Percentiles rank a stretch among this genome's conserved stretches.
These are phyloP conservation scores for Bretschneidera sinensis DNA, from an alignment of 345 rosid species.

Conservation along the genomic window DNA sequence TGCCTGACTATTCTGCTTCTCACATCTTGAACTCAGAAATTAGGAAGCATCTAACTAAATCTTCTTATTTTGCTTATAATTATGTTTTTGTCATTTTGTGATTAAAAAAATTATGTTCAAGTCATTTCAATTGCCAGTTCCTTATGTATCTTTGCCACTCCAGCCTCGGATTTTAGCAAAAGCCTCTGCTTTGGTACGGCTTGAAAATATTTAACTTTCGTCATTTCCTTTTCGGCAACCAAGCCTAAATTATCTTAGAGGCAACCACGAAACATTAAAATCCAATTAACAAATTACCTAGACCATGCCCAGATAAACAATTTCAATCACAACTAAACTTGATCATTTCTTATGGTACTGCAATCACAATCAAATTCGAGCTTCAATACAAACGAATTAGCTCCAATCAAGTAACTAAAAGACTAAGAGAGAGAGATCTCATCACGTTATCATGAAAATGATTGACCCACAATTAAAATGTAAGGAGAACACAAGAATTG, in stretches of 20 bases:
- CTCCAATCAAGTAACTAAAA: constrained; percentile 15
- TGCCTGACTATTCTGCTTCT: neutral
- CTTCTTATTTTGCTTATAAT: too few species aligned
- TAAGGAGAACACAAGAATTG: neutral
- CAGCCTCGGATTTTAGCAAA: neutral
- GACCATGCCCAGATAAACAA: neutral
- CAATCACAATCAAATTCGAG: constrained; percentile 3
- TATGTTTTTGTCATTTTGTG: too few species aligned
- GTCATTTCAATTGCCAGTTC: neutral
- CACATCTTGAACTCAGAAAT: neutral
- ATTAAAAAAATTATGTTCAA: too few species aligned
- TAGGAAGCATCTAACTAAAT: neutral
- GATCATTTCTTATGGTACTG: neutral
- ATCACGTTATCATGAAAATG: neutral
- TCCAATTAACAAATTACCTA: neutral
- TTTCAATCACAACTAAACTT: neutral
- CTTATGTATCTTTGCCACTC: neutral
- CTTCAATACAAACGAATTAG: constrained; percentile 9
- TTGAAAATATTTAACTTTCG: neutral
- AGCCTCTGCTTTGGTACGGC: neutral
- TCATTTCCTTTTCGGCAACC: neutral
- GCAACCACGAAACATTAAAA: constrained; percentile 7
- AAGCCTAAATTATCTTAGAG: neutral
- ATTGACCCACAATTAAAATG: neutral
- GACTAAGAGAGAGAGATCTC: constrained; percentile 12